Base-by-base conservation (phyloP, 345 rosid genomes). In the Boechera retrofracta region DNA sequence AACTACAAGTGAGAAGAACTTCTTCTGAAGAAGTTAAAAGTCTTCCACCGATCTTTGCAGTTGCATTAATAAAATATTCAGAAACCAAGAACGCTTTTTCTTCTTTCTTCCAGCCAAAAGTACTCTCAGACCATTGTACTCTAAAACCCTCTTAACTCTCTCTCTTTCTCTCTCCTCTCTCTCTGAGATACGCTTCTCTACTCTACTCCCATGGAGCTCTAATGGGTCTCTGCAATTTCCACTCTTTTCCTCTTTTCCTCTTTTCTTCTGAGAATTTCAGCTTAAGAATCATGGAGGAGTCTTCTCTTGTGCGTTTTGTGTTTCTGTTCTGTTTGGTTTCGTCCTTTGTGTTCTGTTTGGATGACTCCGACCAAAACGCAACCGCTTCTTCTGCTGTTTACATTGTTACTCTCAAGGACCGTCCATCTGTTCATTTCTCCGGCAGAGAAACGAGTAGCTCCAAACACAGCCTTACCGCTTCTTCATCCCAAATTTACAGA, bases 351-450 rank as follows among this genome's bases (percentile, higher is more conserved):
- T 63, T 59, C 39, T 63, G 71, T 79, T 33, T 28, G 5, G 74
- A 64, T n/a, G 82, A 80, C 10, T 70, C 85, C 57, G 84, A 81
- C 79, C 63, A 73, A 9, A 79, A 69, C 36, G 81, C 83, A 70
- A 73, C 86, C 62, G 87, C 68, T 69, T 68, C 69, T 75, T 44
- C 96, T 18, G 87, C 89, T 80, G 90, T 92, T 58, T 92, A 89
- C 80, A 92, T 92, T 79, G 91, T 92, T 42, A 89, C 90, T 26
- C 90, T 92, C 13, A 90, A 86, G 79, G 86, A 84, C 78, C 78
- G 85, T 77, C 83, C 92, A 45, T 78, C 83, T 59, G 81, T 80
- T 83, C 88, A 83, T 80, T 53, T 42, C 67, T 74, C 73, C 39
- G 62, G 62, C 62, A 77, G 41, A 36, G 77, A 80, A 56, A 51